Percentiles rank a stretch among this genome's conserved stretches.
phyloP scores from a whole-genome alignment of 345 rosid species.

The Salix arbutifolia region DNA sequence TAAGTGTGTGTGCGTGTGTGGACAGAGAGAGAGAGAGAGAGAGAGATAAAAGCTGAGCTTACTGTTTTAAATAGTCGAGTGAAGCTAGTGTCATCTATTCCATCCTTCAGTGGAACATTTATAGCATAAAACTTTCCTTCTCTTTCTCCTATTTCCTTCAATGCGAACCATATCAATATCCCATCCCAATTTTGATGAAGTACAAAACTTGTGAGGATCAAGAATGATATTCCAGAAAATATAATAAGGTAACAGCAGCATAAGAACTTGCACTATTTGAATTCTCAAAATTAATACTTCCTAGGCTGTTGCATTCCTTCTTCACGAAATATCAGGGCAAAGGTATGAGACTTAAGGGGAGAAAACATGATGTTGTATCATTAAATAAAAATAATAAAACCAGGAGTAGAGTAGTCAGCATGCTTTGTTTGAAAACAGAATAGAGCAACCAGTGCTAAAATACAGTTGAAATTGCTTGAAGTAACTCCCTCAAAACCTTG shows the following conservation, averaged over 20 bases:
- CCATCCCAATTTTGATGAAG: slow-evolving; percentile 13
- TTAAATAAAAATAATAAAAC: neutral
- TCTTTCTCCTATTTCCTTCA: slow-evolving; percentile 94
- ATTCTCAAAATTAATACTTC: neutral
- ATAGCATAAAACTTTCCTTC: slow-evolving; percentile 96
- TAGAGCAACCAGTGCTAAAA: neutral
- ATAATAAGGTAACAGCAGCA: too few relatives aligned
- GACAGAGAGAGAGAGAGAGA: slow-evolving; percentile 2
- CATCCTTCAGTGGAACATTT: slow-evolving; percentile 95
- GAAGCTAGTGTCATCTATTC: slow-evolving; percentile 92
- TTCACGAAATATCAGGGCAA: neutral
- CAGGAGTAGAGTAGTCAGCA: neutral
- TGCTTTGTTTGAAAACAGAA: neutral
- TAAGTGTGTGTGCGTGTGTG: neutral
- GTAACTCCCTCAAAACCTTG: neutral
- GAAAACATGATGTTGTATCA: neutral
- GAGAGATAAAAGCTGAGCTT: slow-evolving; percentile 29
- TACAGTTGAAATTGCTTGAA: neutral
- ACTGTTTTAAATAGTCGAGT: slow-evolving; percentile 89
- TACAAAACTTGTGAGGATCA: slow-evolving; percentile 4
- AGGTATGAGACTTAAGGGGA: neutral
- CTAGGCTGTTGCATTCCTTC: neutral
- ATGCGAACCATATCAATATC: slow-evolving; percentile 23
- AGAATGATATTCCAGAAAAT: slow-evolving; percentile 2
- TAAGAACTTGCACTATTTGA: too few relatives aligned